Conservation (phyloP, 331 rosid genomes). For the Spiraea crenata region DNA sequence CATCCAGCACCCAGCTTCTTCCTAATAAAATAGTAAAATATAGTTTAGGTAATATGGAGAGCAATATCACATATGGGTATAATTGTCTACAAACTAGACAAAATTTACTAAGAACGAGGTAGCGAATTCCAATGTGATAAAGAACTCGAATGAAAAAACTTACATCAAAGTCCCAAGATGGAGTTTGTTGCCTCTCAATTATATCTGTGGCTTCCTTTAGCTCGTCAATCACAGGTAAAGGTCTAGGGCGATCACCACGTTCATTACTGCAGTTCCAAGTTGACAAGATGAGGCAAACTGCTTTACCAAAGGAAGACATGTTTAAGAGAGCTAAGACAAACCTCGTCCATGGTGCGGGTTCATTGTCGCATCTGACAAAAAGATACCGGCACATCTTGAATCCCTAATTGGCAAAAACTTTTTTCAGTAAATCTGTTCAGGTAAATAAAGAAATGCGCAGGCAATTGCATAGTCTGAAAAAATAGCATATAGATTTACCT, state of each 20-base stretch:
- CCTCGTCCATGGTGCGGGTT: conserved; percentile 86
- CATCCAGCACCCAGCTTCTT: conserved; percentile 45
- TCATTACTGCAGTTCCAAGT: conserved; percentile 49
- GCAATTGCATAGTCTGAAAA: not conserved
- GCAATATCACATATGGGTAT: too few relatives aligned
- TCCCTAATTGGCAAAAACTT: conserved; percentile 37
- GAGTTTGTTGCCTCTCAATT: conserved; percentile 43
- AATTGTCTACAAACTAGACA: too few relatives aligned
- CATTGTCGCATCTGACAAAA: conserved; percentile 75
- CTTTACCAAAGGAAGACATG: not conserved
- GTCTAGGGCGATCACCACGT: conserved; percentile 61
- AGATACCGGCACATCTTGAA: conserved; percentile 63
- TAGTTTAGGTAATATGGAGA: not conserved
- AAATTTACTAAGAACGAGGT: not conserved
- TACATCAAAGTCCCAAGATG: conserved; percentile 71
- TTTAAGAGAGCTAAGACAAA: conserved; percentile 22
- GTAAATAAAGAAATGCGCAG: too few relatives aligned
- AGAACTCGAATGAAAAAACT: conserved; percentile 16
- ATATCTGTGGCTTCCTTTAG: conserved; percentile 43
- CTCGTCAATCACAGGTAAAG: conserved; percentile 50
- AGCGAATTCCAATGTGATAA: not conserved
- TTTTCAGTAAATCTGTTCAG: conserved; percentile 18
- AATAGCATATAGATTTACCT: conserved; percentile 33
- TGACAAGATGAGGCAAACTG: conserved; percentile 1
- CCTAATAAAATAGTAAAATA: conserved; percentile 25